Evolutionary conservation across 106 monocot species (phyloP).

Genomic region (Ottelia alismoides): DNA sequence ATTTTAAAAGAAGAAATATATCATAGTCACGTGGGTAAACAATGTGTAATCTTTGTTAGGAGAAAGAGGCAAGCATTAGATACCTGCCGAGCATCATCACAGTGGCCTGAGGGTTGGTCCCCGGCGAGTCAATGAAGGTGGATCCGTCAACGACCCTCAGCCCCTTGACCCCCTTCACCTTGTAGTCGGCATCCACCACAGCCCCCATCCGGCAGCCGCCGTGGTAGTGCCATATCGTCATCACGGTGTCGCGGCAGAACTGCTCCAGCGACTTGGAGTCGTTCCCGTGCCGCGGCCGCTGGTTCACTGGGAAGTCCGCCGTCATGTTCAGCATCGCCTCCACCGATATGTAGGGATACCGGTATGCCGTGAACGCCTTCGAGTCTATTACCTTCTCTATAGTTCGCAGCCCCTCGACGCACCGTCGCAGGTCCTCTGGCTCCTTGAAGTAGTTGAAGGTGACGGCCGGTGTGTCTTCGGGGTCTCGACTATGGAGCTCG

Average conservation of each 20-base stretch:
- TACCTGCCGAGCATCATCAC: slow-evolving; percentile 95
- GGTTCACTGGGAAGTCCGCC: slow-evolving; percentile 32
- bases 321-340: slow-evolving; percentile 52
- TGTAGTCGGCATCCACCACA: slow-evolving; percentile 41
- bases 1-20: too few relatives aligned
- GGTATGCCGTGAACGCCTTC: too few relatives aligned
- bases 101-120: slow-evolving; percentile 77
- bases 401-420: too few relatives aligned
- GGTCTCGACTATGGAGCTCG: too few relatives aligned
- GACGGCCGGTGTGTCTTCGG: too few relatives aligned
- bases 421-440: too few relatives aligned
- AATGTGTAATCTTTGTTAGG: too few relatives aligned
- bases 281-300: slow-evolving; percentile 35
- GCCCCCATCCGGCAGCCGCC: slow-evolving; percentile 56
- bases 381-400: too few relatives aligned
- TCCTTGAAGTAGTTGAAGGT: too few relatives aligned
- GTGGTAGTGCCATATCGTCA: slow-evolving; percentile 90
- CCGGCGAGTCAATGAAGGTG: slow-evolving; percentile 54
- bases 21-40: too few relatives aligned
- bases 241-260: slow-evolving; percentile 57
- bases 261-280: slow-evolving; percentile 45
- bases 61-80: too few relatives aligned
- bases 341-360: slow-evolving; percentile 31
- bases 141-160: slow-evolving; percentile 67
- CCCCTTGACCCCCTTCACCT: slow-evolving; percentile 39